Conservation (phyloP, 2,329 filamentous ascomycete genomes). For the Pyrenochaeta sp. region DNA sequence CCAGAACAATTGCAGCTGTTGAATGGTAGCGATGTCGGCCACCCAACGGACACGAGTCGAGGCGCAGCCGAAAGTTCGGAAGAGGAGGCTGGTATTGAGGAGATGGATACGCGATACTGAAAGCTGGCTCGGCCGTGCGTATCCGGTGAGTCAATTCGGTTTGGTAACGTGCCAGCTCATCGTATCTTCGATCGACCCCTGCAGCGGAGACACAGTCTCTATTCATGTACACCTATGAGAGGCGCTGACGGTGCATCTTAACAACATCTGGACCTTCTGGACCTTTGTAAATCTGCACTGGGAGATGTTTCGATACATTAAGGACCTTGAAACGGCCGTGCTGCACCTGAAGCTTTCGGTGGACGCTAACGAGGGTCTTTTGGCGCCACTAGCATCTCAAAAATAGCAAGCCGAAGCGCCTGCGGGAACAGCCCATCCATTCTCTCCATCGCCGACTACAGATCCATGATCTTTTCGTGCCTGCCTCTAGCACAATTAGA, state of each 20-base stretch:
- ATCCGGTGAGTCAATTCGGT: conserved; percentile 28
- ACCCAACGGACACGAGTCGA: conserved; percentile 24
- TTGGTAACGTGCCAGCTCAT: conserved; percentile 3
- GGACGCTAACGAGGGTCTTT: conserved; percentile 1
- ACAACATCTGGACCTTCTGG: neutral
- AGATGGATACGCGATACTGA: conserved; percentile 52
- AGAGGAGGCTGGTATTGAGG: conserved; percentile 49
- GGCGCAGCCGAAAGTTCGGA: conserved; percentile 46
- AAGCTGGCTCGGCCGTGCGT: conserved; percentile 24
- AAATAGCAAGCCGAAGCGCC: conserved; percentile 13
- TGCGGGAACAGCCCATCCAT: conserved; percentile 16
- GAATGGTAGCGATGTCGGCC: conserved; percentile 35
- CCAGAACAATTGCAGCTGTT: conserved; percentile 53
- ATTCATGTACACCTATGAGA: neutral
- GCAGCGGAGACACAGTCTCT: neutral
- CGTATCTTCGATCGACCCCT: conserved; percentile 3
- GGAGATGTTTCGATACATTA: neutral
- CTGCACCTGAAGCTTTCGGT: conserved; percentile 1
- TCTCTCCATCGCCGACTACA: neutral
- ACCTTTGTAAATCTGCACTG: too few species aligned
- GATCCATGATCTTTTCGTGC: neutral
- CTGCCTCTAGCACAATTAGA: conserved; percentile 14
- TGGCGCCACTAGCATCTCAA: conserved; percentile 7
- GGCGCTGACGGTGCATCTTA: neutral
- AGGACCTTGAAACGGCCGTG: neutral